Evolutionary conservation across 2,329 filamentous ascomycete genomes (phyloP).

Genomic region (Endocalyx cinctus): DNA sequence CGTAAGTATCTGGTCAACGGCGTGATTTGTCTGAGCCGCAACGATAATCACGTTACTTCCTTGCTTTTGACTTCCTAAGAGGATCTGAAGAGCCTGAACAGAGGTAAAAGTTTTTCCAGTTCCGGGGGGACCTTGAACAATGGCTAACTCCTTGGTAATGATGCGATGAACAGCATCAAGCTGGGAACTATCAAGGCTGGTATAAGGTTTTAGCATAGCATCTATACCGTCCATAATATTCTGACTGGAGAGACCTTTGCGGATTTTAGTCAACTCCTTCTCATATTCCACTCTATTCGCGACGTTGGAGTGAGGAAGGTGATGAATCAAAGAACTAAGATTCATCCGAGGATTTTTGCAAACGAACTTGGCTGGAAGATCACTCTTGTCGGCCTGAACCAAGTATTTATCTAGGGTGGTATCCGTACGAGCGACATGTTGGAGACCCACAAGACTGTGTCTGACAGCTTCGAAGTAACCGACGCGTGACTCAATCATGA

Average conservation of each 20-base stretch:
- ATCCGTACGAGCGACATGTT: slow-evolving; percentile 45
- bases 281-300: slow-evolving; percentile 8
- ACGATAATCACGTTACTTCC: slow-evolving; percentile 68
- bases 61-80: slow-evolving; percentile 53
- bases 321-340: slow-evolving; percentile 27
- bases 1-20: slow-evolving; percentile 73
- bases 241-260: slow-evolving; percentile 12
- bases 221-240: slow-evolving; percentile 20
- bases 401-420: slow-evolving; percentile 62
- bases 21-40: slow-evolving; percentile 86
- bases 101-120: slow-evolving; percentile 79
- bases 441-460: slow-evolving; percentile 68
- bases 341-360: slow-evolving; percentile 26
- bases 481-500: slow-evolving; percentile 73
- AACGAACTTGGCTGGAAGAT: slow-evolving; percentile 27
- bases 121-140: slow-evolving; percentile 78
- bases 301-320: slow-evolving; percentile 15
- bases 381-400: slow-evolving; percentile 38
- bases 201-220: slow-evolving; percentile 20
- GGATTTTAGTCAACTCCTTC: slow-evolving; percentile 12
- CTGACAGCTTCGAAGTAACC: slow-evolving; percentile 76
- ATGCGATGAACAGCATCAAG: slow-evolving; percentile 63
- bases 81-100: slow-evolving; percentile 61
- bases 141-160: slow-evolving; percentile 64
- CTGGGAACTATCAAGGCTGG: slow-evolving; percentile 65